Base-by-base conservation (phyloP, 2,329 filamentous ascomycete species). In the Simplicillium sp. region DNA sequence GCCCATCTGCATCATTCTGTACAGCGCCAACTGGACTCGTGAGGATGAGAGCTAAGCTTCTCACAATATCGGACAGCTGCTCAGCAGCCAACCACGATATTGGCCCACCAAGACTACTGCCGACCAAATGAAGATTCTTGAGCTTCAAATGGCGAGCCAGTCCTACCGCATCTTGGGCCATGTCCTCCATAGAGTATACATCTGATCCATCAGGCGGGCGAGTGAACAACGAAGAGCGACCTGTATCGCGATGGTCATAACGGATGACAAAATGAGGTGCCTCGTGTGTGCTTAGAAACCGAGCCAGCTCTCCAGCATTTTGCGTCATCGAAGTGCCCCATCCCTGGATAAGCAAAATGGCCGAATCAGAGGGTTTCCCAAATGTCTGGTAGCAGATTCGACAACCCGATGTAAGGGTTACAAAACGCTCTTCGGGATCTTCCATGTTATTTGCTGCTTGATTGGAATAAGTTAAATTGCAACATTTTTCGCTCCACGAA, bases 371-470 rank as follows among this genome's bases (percentile, higher is more conserved):
- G 5, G 6, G 46, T 13, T 51, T 39, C 18, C 55, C 55, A 17
- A 50, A 49, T 2, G 50, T 51, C 38, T 53, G 54, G 28, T 59
- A 59, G 43, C 54, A 59, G 18, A 59, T 47, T 11, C 50, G 48
- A 20, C 55, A 55, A 2, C 51, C 42, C 6, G 39, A 51, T 1
- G 52, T 48, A 13, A 59, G 44, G 1, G 40, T 43, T 8, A 51
- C 46, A 14, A 58, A 59, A 12, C 50, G 50, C 11, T 59, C 54
- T 33, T 13, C 13, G 7, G 31, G 31, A 11, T 33, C 15, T 33
- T 25, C 20, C 20, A 25, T 25, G 9, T 25, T 9, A 25, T 25
- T 25, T 9, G 20, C 20, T 25, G 20, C 9, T 6, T 25, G 20
- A 25, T 5, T 5, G 9, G 6, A 25, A 25, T 25, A 25, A 25